A percentile compares a stretch with the other conserved stretches of the same genome.
phyloP scores from a whole-genome alignment of 768 basidiomycete genomes.

The Gautieria morchelliformis region DNA sequence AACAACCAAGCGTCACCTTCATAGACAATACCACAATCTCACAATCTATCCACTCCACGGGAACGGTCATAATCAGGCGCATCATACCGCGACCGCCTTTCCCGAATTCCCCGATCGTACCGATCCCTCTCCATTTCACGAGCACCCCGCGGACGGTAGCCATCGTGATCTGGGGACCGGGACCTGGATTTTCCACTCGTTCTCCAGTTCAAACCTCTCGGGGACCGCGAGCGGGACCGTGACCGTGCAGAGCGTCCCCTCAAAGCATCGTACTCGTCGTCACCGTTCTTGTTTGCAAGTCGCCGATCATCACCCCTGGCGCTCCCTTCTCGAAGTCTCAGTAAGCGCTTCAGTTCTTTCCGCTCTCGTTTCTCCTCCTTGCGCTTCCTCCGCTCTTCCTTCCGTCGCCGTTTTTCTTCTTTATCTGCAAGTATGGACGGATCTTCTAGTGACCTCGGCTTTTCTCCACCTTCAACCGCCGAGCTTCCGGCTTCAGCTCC shows the following conservation, averaged over 20 bases:
- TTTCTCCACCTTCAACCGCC: conserved; percentile 14
- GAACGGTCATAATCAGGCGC: background rate
- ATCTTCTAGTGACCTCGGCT: conserved; percentile 15
- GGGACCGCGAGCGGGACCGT: conserved; percentile 4
- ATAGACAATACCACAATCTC: background rate
- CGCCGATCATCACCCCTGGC: conserved; percentile 41
- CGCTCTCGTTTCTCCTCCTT: conserved; percentile 19
- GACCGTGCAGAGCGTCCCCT: background rate
- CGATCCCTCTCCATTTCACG: background rate
- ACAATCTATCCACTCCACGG: background rate
- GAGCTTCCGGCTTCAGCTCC: conserved; percentile 9
- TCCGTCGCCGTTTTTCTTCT: conserved; percentile 17
- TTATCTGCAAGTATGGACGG: conserved; percentile 20
- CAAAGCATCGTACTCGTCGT: conserved; percentile 39
- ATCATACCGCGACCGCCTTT: background rate
- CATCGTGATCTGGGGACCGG: conserved; percentile 4
- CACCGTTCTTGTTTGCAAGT: conserved; percentile 36
- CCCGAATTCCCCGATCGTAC: background rate
- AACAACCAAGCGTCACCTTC: too few relatives aligned
- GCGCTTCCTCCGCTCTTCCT: conserved; percentile 22
- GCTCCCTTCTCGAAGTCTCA: conserved; percentile 11
- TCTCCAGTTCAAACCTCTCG: background rate
- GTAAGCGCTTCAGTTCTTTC: conserved; percentile 21
- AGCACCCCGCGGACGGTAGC: background rate
- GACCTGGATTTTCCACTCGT: background rate